Evolutionary conservation across 1,139 yeast species (phyloP).

Genomic region (Kluyveromyces sp.): DNA sequence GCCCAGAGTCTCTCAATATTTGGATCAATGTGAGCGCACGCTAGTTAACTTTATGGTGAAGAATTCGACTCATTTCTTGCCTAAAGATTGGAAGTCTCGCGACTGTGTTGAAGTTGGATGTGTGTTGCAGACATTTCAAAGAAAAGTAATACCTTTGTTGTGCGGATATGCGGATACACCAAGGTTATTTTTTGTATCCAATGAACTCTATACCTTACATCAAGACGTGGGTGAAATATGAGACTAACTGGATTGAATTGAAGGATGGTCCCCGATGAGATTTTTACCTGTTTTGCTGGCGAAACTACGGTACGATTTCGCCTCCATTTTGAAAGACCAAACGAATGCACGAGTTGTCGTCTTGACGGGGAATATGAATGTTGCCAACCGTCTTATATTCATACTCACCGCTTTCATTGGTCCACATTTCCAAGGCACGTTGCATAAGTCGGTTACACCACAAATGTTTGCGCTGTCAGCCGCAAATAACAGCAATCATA

Average conservation of each 20-base stretch:
- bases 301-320: conserved; percentile 37
- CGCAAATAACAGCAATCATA: not conserved
- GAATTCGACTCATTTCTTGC: conserved; percentile 9
- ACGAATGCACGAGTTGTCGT: conserved; percentile 44
- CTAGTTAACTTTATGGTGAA: conserved; percentile 11
- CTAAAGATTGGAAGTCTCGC: conserved; percentile 12
- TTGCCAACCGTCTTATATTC: conserved; percentile 51
- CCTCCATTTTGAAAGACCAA: conserved; percentile 25
- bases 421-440: conserved; percentile 18
- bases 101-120: conserved; percentile 16
- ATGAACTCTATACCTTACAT: conserved; percentile 22
- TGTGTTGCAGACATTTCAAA: conserved; percentile 22
- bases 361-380: conserved; percentile 54
- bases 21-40: conserved; percentile 20
- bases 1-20: conserved; percentile 21
- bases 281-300: conserved; percentile 41
- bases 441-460: conserved; percentile 3
- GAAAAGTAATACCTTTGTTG: conserved; percentile 26
- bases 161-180: conserved; percentile 29
- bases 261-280: conserved; percentile 42
- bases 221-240: conserved; percentile 49
- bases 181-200: conserved; percentile 30
- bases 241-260: conserved; percentile 53
- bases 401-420: conserved; percentile 41
- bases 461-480: not conserved